phyloP scores from a whole-genome alignment of 371 early-diverging fungal genomes.

The Rhizopus sp. region DNA sequence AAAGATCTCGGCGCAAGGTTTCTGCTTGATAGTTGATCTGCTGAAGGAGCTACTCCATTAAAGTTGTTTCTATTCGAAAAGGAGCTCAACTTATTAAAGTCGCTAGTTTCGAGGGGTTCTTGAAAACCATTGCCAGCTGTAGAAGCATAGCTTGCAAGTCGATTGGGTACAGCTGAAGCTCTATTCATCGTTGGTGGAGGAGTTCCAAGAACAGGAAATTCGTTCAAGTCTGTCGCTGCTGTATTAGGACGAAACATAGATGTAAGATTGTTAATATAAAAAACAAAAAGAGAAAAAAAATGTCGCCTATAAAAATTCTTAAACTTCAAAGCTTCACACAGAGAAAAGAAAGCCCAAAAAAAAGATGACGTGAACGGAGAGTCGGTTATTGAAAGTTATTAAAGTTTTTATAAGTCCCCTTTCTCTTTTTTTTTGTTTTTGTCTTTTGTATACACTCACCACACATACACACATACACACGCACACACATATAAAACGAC shows the following conservation, averaged over 20 bases:
- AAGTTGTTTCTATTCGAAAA: conserved; percentile 21
- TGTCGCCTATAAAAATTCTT: neutral
- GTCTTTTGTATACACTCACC: neutral
- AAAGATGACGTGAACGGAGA: conserved; percentile 2
- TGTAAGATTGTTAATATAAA: neutral
- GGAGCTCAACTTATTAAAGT: conserved; percentile 10
- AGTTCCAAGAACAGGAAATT: conserved; percentile 53
- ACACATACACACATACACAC: conserved; percentile 4
- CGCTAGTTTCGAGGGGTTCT: conserved; percentile 24
- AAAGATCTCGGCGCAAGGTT: conserved; percentile 47
- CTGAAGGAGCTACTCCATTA: conserved; percentile 24
- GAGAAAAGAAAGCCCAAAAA: neutral
- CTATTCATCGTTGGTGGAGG: conserved; percentile 35
- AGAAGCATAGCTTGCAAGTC: conserved; percentile 49
- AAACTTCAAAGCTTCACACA: conserved; percentile 1
- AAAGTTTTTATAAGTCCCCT: conserved; percentile 3
- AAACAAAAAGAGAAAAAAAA: neutral
- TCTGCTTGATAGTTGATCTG: conserved; percentile 21
- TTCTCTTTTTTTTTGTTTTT: conserved; percentile 13
- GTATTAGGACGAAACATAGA: conserved; percentile 48
- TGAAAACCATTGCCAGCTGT: conserved; percentile 40
- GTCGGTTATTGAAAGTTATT: conserved; percentile 1
- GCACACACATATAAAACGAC: neutral
- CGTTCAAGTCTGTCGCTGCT: conserved; percentile 46
- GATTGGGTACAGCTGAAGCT: conserved; percentile 22